These are phyloP conservation scores for Tieghemostelium lacteum DNA, from an alignment of 78 protist species.

Conservation along the genomic window DNA sequence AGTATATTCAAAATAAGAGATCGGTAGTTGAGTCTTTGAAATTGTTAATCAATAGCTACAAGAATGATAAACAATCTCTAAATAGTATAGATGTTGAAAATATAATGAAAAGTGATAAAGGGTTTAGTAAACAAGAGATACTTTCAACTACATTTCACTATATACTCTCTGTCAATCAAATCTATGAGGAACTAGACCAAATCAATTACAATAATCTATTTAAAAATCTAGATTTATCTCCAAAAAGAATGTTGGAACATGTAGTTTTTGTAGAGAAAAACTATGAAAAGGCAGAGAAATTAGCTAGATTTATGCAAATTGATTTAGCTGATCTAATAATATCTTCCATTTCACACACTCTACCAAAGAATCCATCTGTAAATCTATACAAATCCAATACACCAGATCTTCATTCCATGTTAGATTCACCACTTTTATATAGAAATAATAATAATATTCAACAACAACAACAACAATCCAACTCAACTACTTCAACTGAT, in stretches of 20 bases:
- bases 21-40: constrained; percentile 7
- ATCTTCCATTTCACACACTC: constrained; percentile 55
- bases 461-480: neutral
- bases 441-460: neutral
- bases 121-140: neutral
- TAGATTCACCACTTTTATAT: constrained; percentile 56
- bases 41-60: neutral
- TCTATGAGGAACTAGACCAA: neutral
- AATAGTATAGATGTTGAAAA: neutral
- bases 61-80: neutral
- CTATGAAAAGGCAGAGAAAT: constrained; percentile 53
- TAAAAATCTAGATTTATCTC: constrained; percentile 22
- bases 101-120: constrained; percentile 24
- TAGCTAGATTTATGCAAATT: constrained; percentile 29
- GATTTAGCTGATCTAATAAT: constrained; percentile 55
- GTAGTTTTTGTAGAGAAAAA: constrained; percentile 44
- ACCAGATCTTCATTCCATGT: constrained; percentile 20
- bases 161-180: constrained; percentile 15
- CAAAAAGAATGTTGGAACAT: constrained; percentile 34
- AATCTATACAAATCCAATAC: constrained; percentile 28
- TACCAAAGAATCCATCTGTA: constrained; percentile 40
- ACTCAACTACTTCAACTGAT: too few species aligned
- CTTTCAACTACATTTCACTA: constrained; percentile 35
- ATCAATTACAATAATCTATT: neutral
- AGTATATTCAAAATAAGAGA: constrained; percentile 14